These are phyloP conservation scores for Clausena lansium DNA, from an alignment of 345 rosid species.

Conservation along the genomic window DNA sequence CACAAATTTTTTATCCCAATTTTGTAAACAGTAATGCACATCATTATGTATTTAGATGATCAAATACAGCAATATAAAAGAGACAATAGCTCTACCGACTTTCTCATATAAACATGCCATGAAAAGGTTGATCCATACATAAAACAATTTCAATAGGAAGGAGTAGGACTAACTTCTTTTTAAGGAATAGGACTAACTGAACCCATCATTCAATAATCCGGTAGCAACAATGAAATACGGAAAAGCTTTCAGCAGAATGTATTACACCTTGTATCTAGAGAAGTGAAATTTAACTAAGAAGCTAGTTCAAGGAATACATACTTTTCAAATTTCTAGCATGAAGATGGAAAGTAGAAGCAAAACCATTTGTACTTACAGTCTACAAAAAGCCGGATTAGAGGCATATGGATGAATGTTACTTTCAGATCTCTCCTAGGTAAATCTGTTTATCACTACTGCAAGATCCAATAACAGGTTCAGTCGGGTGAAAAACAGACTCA, in stretches of 20 bases:
- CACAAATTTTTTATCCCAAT: too few relatives aligned
- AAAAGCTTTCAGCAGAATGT: slow-evolving; percentile 9
- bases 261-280: neutral
- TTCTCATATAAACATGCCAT: too few relatives aligned
- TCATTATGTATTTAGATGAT: too few relatives aligned
- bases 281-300: slow-evolving; percentile 1
- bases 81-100: too few relatives aligned
- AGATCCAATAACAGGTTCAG: slow-evolving; percentile 86
- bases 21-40: too few relatives aligned
- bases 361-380: slow-evolving; percentile 7
- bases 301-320: slow-evolving; percentile 13
- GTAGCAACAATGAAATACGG: neutral
- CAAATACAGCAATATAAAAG: too few relatives aligned
- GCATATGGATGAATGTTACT: neutral
- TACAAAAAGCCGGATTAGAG: neutral
- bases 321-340: neutral
- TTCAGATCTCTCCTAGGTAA: slow-evolving; percentile 86
- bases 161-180: too few relatives aligned
- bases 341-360: neutral
- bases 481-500: slow-evolving; percentile 83
- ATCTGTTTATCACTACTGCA: slow-evolving; percentile 96
- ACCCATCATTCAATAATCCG: neutral
- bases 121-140: too few relatives aligned
- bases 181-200: neutral
- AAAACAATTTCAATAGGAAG: too few relatives aligned